Percentiles rank a stretch among this genome's conserved stretches.
Conservation (phyloP, 768 basidiomycete species). For the Rhizopogon salebrosus region DNA sequence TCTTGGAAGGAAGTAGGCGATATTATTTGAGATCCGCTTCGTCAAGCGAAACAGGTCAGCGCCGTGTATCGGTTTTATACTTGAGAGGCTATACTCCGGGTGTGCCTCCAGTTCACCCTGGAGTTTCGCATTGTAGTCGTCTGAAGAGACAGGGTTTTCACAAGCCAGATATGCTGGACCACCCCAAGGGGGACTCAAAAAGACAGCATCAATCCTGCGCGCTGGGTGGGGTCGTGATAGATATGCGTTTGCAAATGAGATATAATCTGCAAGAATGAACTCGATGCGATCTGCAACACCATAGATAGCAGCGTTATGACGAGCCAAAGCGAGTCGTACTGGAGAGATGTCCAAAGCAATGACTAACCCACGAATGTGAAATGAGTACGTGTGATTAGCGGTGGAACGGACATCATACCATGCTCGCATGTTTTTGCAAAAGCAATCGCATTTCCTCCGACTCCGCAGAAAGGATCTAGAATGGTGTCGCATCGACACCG, state of each 20-base stretch:
- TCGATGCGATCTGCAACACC: constrained; percentile 95
- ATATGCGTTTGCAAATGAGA: constrained; percentile 67
- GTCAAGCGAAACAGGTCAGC: constrained; percentile 75
- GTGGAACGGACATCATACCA: constrained; percentile 45
- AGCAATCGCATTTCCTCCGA: constrained; percentile 95
- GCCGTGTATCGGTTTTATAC: constrained; percentile 78
- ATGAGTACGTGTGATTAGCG: not conserved
- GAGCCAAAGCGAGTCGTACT: constrained; percentile 79
- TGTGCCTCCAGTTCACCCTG: constrained; percentile 23
- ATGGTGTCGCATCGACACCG: constrained; percentile 82
- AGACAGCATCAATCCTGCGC: constrained; percentile 80
- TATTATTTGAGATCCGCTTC: constrained; percentile 65
- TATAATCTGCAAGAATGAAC: constrained; percentile 84
- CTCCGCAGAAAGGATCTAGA: constrained; percentile 94
- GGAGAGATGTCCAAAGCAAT: constrained; percentile 90
- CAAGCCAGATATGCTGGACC: constrained; percentile 65
- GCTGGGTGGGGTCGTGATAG: constrained; percentile 20
- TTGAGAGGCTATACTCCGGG: constrained; percentile 62
- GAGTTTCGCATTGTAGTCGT: not conserved
- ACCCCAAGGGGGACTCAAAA: constrained; percentile 95
- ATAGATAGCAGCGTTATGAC: constrained; percentile 91
- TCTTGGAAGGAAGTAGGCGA: constrained; percentile 87
- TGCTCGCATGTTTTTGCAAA: constrained; percentile 94
- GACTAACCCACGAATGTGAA: constrained; percentile 43
- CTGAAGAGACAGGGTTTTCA: constrained; percentile 4